A percentile compares a stretch with the other conserved stretches of the same genome.
Evolutionary conservation across 129 eudicot genomes (phyloP).

Genomic region (Solidago caesia): DNA sequence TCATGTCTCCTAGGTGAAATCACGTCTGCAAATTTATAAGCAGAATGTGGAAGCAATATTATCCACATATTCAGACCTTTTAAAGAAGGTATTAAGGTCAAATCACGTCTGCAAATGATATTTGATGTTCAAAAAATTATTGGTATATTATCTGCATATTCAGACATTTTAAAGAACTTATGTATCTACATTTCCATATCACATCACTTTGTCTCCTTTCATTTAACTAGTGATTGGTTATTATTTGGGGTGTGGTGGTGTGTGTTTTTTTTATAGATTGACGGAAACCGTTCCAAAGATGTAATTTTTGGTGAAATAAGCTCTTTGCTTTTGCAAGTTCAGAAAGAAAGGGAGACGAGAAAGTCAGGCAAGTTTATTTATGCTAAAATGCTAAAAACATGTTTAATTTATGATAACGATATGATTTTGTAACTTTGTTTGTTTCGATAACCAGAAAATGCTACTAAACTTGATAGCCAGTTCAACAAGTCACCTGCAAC

Average conservation of each 20-base stretch:
- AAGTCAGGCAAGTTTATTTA: constrained; percentile 45
- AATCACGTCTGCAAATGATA: not conserved
- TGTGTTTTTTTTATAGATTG: constrained; percentile 49
- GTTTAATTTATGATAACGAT: not conserved
- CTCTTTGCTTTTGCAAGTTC: constrained; percentile 49
- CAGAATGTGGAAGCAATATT: constrained; percentile 72
- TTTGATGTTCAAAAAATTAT: too few relatives aligned
- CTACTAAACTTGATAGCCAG: constrained; percentile 46
- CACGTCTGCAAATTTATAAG: constrained; percentile 85
- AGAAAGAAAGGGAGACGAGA: constrained; percentile 52
- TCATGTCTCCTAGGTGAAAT: constrained; percentile 58
- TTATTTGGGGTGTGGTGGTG: constrained; percentile 1
- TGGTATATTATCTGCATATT: constrained; percentile 50
- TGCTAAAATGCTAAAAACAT: not conserved
- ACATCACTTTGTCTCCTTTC: constrained; percentile 14
- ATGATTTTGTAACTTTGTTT: constrained; percentile 10
- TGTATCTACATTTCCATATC: not conserved
- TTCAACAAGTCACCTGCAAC: constrained; percentile 42
- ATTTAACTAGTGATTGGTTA: constrained; percentile 18
- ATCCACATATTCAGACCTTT: constrained; percentile 54
- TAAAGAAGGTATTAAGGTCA: constrained; percentile 51
- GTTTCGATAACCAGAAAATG: constrained; percentile 38
- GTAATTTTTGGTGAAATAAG: constrained; percentile 64
- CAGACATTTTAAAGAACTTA: constrained; percentile 63
- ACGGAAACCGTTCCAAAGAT: constrained; percentile 88